Percentiles rank a stretch among this genome's conserved stretches.
phyloP scores from a whole-genome alignment of 805 yeast genomes.

The Candida arabinofermentans region DNA sequence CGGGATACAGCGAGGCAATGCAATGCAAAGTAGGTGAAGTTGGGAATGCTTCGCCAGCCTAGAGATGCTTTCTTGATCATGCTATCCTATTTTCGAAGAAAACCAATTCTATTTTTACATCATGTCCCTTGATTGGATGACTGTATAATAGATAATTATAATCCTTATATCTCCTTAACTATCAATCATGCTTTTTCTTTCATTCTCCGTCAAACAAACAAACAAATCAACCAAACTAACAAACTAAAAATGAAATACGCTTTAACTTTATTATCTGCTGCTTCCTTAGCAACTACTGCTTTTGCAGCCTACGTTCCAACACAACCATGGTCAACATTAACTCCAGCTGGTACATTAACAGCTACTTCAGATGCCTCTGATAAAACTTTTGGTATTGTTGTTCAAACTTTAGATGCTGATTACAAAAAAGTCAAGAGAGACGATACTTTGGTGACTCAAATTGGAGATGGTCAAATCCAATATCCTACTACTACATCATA shows the following conservation, averaged over 20 bases:
- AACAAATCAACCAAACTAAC: background rate
- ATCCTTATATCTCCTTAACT: no score
- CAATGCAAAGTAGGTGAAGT: no score
- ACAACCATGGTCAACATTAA: background rate
- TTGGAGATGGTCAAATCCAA: background rate
- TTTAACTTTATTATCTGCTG: background rate
- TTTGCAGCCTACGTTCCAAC: background rate
- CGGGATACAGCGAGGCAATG: no score
- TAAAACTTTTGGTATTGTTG: conserved; percentile 1
- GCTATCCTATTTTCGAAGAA: no score
- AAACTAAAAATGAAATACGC: background rate
- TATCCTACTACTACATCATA: background rate
- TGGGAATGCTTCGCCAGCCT: no score
- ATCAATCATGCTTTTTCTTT: no score
- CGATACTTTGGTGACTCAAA: background rate
- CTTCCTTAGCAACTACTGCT: background rate
- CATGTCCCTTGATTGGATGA: no score
- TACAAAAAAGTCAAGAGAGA: background rate
- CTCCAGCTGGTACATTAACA: background rate
- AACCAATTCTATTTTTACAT: no score
- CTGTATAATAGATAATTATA: no score
- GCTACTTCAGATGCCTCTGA: background rate
- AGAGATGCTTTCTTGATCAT: no score
- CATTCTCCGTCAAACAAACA: no score
- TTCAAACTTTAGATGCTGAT: background rate